These are phyloP conservation scores for Blepharisma undulans DNA, from an alignment of 169 alveolate species.

Conservation along the genomic window DNA sequence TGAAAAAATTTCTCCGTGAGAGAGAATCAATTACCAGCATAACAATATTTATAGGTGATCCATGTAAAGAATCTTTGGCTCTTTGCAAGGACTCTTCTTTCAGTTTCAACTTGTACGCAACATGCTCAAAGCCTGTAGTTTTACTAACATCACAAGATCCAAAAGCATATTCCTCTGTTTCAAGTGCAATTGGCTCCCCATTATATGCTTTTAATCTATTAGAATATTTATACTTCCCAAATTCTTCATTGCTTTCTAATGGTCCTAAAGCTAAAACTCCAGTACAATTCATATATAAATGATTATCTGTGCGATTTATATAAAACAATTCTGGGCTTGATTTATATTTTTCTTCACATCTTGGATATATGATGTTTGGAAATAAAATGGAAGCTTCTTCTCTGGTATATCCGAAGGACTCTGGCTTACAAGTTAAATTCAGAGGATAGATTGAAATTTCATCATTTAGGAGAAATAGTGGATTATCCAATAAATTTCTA, in stretches of 20 bases:
- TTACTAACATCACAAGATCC: constrained; percentile 1
- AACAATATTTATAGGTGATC: not conserved
- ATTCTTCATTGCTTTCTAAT: not conserved
- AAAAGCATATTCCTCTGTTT: not conserved
- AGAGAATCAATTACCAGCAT: not conserved
- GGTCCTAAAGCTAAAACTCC: not conserved
- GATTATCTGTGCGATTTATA: not conserved
- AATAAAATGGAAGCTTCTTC: constrained; percentile 9
- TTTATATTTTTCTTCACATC: not conserved
- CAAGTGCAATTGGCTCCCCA: not conserved
- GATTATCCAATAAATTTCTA: no score
- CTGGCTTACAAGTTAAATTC: not conserved
- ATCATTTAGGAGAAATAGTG: not conserved
- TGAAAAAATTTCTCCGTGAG: constrained; percentile 21
- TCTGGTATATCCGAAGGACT: constrained; percentile 13
- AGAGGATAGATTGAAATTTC: not conserved
- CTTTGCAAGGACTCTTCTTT: not conserved
- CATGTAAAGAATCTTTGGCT: not conserved
- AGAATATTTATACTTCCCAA: not conserved
- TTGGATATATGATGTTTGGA: not conserved
- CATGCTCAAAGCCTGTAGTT: not conserved
- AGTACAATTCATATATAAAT: not conserved
- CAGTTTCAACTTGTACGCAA: not conserved
- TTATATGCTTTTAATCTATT: not conserved
- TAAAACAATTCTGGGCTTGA: not conserved